Percentiles rank a stretch among this genome's conserved stretches.
These are phyloP conservation scores for Tremellales sp. DNA, from an alignment of 1,284 basidiomycete genomes.

Conservation along the genomic window DNA sequence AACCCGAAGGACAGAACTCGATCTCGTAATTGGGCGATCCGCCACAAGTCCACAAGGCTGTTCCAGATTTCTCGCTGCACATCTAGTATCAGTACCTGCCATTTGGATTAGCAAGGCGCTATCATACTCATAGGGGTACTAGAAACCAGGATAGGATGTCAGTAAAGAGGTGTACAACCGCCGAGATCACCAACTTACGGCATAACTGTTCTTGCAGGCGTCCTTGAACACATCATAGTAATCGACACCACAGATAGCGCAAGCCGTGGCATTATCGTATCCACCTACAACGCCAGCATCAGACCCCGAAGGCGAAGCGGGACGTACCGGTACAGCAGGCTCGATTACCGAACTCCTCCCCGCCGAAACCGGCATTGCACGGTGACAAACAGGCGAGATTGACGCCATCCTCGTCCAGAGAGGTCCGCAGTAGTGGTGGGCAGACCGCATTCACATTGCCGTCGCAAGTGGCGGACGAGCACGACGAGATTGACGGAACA, in stretches of 20 bases:
- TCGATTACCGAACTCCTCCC: slow-evolving; percentile 25
- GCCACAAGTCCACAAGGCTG: slow-evolving; percentile 25
- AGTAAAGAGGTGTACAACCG: neutral
- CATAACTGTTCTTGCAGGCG: slow-evolving; percentile 28
- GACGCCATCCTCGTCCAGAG: slow-evolving; percentile 21
- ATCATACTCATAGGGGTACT: slow-evolving; percentile 32
- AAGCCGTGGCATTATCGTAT: slow-evolving; percentile 23
- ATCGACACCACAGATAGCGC: slow-evolving; percentile 27
- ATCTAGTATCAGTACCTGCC: neutral
- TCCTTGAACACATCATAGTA: slow-evolving; percentile 37
- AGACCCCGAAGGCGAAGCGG: neutral
- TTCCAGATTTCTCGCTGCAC: slow-evolving; percentile 25
- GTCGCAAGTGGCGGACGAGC: slow-evolving; percentile 20
- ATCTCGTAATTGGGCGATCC: slow-evolving; percentile 27
- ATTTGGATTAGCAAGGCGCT: neutral
- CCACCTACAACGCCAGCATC: slow-evolving; percentile 18
- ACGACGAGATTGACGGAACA: slow-evolving; percentile 13
- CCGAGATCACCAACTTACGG: slow-evolving; percentile 18
- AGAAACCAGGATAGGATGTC: neutral
- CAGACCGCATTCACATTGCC: slow-evolving; percentile 28
- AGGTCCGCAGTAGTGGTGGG: slow-evolving; percentile 17
- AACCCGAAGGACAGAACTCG: slow-evolving; percentile 30
- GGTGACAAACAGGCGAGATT: slow-evolving; percentile 25
- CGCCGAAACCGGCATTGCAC: slow-evolving; percentile 29
- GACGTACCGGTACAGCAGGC: slow-evolving; percentile 30